Evolutionary conservation across 305 asterid genomes (phyloP), one percentile per base, ranked within the genome.

Genomic region (Salvia sclarea): DNA sequence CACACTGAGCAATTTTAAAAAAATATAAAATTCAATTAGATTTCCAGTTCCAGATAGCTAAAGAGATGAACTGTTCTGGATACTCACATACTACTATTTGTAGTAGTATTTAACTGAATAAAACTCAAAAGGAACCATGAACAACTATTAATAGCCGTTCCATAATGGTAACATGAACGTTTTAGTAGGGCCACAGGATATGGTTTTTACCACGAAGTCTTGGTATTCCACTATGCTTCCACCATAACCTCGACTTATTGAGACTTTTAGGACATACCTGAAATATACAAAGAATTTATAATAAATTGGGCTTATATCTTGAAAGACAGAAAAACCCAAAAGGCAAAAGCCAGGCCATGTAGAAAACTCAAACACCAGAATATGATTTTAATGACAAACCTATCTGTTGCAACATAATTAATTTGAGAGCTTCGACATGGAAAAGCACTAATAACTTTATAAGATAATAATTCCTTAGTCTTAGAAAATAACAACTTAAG

Each of bases 191-290:
- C 44, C 72, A 62, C 38, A 33, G 43, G 68, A 33, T 41, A 64
- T 48, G 61, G 40, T 52, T 38, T 45, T 82, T 83, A 89, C 96
- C 94, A 91, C 83, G 40, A 62, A 56, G 81, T 93, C 96, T 73
- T 93, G 98, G 78, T 78, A 83, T 68, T 83, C 88, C 76, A 85
- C 83, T 45, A 93, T 85, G 94, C 96, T 93, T 31, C 97, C 97
- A 64, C 90, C 97, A 80, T 93, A 93, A 68, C 92, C 95, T 66
- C 98, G 90, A 73, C 72, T 93, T 77, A 93, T 78, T 2, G 95
- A 90, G 76, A 93, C 89, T 83, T 90, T 93, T 52, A 93, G 89
- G 70, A 91, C 85, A 76, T 93, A 93, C 89, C 98, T 93, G 88
- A 74, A 48, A 52, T 75, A 81, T 83, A 89, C 84, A 88, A 77